A percentile compares a stretch with the other conserved stretches of the same genome.
Conservation (phyloP, 2,329 filamentous ascomycete species). For the Aspergillus oerlinghausenensis region DNA sequence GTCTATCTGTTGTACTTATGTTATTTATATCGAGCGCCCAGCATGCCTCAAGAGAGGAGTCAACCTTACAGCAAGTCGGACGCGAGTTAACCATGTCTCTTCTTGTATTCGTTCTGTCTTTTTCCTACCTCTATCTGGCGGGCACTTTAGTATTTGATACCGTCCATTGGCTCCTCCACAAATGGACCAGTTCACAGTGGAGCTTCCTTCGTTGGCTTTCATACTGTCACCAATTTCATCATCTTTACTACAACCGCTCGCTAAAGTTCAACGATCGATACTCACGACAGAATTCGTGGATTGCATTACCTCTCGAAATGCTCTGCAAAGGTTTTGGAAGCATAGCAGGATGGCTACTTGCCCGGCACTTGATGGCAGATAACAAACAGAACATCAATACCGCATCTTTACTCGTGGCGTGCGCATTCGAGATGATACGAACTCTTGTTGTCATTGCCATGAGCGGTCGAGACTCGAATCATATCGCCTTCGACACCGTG, state of each 20-base stretch:
- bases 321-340: not conserved
- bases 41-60: no score
- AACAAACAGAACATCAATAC: no score
- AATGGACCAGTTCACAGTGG: conserved; percentile 12
- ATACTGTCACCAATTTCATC: conserved; percentile 15
- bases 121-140: no score
- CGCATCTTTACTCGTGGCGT: not conserved
- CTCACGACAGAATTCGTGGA: conserved; percentile 9
- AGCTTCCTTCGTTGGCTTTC: conserved; percentile 10
- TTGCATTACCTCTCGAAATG: conserved; percentile 15
- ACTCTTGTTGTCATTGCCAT: conserved; percentile 8
- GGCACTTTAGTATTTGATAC: conserved; percentile 8
- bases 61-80: no score
- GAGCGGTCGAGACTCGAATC: conserved; percentile 15
- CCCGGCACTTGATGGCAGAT: no score
- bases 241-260: conserved; percentile 17
- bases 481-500: conserved; percentile 10
- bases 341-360: not conserved
- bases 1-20: no score
- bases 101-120: no score
- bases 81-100: no score
- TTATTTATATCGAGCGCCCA: no score
- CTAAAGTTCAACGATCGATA: conserved; percentile 14
- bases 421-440: not conserved
- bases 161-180: conserved; percentile 13